Base-by-base conservation (phyloP, 1,284 basidiomycete genomes). In the Pholiota adiposa region DNA sequence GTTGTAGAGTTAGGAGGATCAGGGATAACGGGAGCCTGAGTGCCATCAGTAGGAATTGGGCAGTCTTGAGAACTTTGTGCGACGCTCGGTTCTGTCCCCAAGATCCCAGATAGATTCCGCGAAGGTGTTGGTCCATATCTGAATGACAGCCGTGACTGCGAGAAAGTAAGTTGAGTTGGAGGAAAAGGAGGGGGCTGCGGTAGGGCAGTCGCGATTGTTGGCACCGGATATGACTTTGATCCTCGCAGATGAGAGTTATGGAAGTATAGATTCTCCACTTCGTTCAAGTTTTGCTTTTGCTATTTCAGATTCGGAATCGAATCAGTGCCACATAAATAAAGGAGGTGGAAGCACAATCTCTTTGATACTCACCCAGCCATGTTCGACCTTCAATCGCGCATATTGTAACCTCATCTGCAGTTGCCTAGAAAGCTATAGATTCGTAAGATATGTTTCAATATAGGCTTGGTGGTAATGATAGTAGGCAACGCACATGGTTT, bases 241-340 rank as follows among this genome's bases (percentile, higher is more conserved):
- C 71, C 71, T 55, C 74, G 67, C 25, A 71, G 64, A 50, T 86
- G 83, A 1, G 85, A 86, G 64, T 88, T 87, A 61, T 85, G 86
- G 66, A 90, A 90, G 76, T 90, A 91, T 11, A 91, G 77, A 66
- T 91, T 91, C 70, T 91, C 89, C 9, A 91, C 89, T 71, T 92
- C 89, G 67, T 88, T 89, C 41, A 91, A 73, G 49, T 82, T 88
- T 72, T 91, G 89, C 52, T 84, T 80, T 86, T 89, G 86, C 88
- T 90, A 59, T 21, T 64, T 31, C 51, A 43, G 54, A n/a, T 36
- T 14, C n/a, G n/a, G n/a, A n/a, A 60, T 44, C 16, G 38, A 34
- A 56, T 65, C 51, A 55, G 59, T 31, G 11, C 29, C 29, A 11
- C 23, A 51, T 53, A 21, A 53, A 19, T 49, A n/a, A 62, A 27